Percentiles rank a stretch among this genome's conserved stretches.
These are phyloP conservation scores for Wickerhamiella allomyrinae DNA, from an alignment of 805 yeast genomes.

Conservation along the genomic window DNA sequence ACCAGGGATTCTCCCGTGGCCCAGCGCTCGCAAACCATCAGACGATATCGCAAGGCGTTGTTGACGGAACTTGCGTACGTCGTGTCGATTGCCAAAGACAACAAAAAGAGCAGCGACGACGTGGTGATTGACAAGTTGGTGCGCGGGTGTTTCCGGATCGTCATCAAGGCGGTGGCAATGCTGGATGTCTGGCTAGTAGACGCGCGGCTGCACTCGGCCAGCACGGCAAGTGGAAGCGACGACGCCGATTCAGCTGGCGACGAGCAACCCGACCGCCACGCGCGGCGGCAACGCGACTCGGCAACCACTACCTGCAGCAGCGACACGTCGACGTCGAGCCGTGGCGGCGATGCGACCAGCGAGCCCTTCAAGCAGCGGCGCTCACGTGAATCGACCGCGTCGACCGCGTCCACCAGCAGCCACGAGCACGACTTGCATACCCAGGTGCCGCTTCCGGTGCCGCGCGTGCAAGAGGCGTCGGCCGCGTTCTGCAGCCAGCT, in stretches of 20 bases:
- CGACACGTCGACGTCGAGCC: not conserved
- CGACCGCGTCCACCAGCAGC: not conserved
- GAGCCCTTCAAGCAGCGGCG: not conserved
- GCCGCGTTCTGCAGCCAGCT: slow-evolving; percentile 25
- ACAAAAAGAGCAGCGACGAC: slow-evolving; percentile 21
- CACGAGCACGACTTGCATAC: slow-evolving; percentile 3
- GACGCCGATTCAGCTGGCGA: not conserved
- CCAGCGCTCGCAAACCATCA: slow-evolving; percentile 19
- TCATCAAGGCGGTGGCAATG: slow-evolving; percentile 22
- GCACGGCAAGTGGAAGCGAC: not conserved
- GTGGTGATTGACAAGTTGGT: slow-evolving; percentile 22
- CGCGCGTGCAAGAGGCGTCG: slow-evolving; percentile 25
- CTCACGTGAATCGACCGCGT: not conserved
- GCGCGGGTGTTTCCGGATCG: slow-evolving; percentile 21
- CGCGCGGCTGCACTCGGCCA: slow-evolving; percentile 3
- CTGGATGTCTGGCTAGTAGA: slow-evolving; percentile 22
- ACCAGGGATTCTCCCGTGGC: slow-evolving; percentile 24
- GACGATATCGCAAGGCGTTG: slow-evolving; percentile 24
- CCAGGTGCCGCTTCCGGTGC: slow-evolving; percentile 18
- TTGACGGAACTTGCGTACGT: slow-evolving; percentile 28
- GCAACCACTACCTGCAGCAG: not conserved
- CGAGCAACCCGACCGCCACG: not conserved
- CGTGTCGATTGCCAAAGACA: slow-evolving; percentile 26
- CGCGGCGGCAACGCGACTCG: not conserved
- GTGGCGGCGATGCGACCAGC: not conserved